phyloP scores from a whole-genome alignment of 495 filamentous ascomycete species.

The Astrothelium subdiscretum region DNA sequence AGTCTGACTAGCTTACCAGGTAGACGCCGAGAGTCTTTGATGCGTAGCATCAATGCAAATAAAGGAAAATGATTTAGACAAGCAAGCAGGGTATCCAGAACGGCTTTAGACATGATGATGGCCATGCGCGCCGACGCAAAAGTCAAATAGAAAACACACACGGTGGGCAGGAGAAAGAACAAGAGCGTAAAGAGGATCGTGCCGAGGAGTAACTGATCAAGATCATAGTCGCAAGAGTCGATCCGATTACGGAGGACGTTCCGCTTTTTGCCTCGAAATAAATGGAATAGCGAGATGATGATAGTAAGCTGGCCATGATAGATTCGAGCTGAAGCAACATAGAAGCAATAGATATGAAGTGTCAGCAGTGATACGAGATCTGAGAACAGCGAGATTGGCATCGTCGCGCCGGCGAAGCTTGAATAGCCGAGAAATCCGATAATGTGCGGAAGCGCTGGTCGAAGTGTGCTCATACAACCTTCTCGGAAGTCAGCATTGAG shows the following conservation, averaged over 20 bases:
- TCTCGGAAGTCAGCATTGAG: background rate
- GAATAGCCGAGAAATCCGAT: constrained; percentile 92
- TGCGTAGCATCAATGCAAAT: constrained; percentile 90
- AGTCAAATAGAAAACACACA: constrained; percentile 91
- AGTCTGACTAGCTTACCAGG: constrained; percentile 46
- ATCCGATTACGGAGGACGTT: constrained; percentile 96
- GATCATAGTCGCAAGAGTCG: constrained; percentile 96
- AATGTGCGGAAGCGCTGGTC: constrained; percentile 69
- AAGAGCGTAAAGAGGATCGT: constrained; percentile 94
- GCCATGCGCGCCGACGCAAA: constrained; percentile 90
- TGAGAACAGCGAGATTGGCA: constrained; percentile 94
- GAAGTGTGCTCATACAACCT: constrained; percentile 64
- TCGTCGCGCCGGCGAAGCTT: constrained; percentile 87
- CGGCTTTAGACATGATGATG: constrained; percentile 84
- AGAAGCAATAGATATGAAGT: constrained; percentile 94
- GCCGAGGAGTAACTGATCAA: constrained; percentile 91
- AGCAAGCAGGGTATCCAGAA: constrained; percentile 79
- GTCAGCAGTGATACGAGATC: constrained; percentile 88
- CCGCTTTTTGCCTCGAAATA: constrained; percentile 95
- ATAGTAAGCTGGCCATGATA: constrained; percentile 98
- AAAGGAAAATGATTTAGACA: constrained; percentile 97
- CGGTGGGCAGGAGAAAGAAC: constrained; percentile 89
- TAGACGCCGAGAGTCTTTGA: constrained; percentile 84
- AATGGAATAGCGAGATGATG: constrained; percentile 90
- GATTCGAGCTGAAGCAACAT: constrained; percentile 89